Conservation (phyloP, 495 filamentous ascomycete genomes). For the Parmelia sp. region DNA sequence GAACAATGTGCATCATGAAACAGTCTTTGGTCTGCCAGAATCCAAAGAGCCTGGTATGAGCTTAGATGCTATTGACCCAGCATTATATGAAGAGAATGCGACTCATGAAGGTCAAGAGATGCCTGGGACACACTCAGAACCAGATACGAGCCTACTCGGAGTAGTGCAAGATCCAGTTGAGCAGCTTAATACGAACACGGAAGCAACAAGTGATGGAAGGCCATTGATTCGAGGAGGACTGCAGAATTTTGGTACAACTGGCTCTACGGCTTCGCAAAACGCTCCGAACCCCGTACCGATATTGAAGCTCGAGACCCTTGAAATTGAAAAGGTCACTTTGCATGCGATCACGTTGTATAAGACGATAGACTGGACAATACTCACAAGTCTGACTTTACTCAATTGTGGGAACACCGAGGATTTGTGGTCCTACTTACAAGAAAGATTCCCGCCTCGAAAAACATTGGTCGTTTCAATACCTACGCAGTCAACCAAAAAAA, state of each 20-base stretch:
- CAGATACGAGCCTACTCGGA: background rate
- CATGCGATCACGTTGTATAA: slow-evolving; percentile 61
- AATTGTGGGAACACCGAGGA: slow-evolving; percentile 70
- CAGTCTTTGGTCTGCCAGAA: background rate
- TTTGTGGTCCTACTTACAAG: slow-evolving; percentile 73
- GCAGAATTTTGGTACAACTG: background rate
- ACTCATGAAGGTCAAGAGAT: slow-evolving; percentile 7
- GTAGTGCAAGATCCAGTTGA: background rate
- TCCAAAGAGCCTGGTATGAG: background rate
- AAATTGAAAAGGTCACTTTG: slow-evolving; percentile 75
- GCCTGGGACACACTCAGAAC: background rate
- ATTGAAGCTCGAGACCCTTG: slow-evolving; percentile 66
- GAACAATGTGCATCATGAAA: background rate
- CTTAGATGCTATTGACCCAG: slow-evolving; percentile 16
- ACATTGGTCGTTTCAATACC: slow-evolving; percentile 20
- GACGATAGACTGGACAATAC: slow-evolving; percentile 70
- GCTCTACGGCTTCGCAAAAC: background rate
- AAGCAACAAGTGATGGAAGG: background rate
- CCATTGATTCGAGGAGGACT: background rate
- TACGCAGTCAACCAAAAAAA: slow-evolving; percentile 4
- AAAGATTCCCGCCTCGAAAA: slow-evolving; percentile 58
- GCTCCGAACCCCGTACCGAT: slow-evolving; percentile 28
- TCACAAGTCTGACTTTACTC: slow-evolving; percentile 77
- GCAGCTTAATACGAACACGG: background rate
- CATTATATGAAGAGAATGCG: slow-evolving; percentile 6